phyloP scores from a whole-genome alignment of 305 asterid genomes.

The Salvia sclarea region DNA sequence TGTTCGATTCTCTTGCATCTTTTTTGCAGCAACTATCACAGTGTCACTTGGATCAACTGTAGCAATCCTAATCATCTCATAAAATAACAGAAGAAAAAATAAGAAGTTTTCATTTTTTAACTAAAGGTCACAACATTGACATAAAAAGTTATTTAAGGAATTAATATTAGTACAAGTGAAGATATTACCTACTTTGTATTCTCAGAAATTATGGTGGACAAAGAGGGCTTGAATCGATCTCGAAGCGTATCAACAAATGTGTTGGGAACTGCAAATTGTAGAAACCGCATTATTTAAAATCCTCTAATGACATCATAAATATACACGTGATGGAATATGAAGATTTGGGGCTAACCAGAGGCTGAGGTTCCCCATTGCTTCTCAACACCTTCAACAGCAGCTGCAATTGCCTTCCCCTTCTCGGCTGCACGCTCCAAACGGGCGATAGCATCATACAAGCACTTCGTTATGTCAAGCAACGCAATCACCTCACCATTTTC shows the following conservation, averaged over 20 bases:
- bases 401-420: constrained; percentile 97
- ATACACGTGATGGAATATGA: neutral
- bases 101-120: neutral
- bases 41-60: constrained; percentile 78
- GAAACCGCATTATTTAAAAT: neutral
- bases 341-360: constrained; percentile 59
- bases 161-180: constrained; percentile 44
- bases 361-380: constrained; percentile 94
- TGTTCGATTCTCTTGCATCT: constrained; percentile 65
- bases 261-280: constrained; percentile 49
- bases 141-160: neutral
- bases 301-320: neutral
- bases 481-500: constrained; percentile 98
- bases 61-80: constrained; percentile 55
- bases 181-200: constrained; percentile 97
- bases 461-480: constrained; percentile 88
- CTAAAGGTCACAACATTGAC: neutral
- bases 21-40: constrained; percentile 73
- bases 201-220: constrained; percentile 84
- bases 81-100: neutral
- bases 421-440: constrained; percentile 98
- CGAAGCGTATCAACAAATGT: constrained; percentile 85
- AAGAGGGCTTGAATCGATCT: constrained; percentile 85
- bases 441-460: constrained; percentile 94
- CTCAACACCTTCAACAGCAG: constrained; percentile 99